Evolutionary conservation across 208 protist species (phyloP).

Genomic region (Wallacemonas collosoma): DNA sequence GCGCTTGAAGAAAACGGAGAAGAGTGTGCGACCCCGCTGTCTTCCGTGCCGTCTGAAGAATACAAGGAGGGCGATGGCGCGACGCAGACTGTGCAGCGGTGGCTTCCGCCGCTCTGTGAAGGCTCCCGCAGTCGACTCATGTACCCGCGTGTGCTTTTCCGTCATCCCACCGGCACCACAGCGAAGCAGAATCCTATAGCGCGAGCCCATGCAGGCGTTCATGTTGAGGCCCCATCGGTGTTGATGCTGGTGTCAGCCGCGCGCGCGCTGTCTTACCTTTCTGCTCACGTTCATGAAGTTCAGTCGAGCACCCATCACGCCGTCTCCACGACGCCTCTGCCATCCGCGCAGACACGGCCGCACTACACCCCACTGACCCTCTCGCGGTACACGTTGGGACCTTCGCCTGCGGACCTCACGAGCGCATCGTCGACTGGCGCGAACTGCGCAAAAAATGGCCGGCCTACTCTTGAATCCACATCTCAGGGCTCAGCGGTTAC

Average conservation of each 20-base stretch:
- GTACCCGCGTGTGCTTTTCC: conserved; percentile 65
- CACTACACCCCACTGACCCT: neutral
- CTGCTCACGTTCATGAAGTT: conserved; percentile 30
- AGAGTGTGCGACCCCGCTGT: no score
- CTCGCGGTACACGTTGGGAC: conserved; percentile 27
- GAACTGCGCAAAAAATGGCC: no score
- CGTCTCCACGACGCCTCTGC: no score
- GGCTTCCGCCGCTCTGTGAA: conserved; percentile 31
- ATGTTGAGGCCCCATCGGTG: conserved; percentile 30
- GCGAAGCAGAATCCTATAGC: conserved; percentile 65
- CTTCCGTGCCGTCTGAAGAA: no score
- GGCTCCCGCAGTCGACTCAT: conserved; percentile 65
- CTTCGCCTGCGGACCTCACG: neutral
- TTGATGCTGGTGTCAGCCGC: conserved; percentile 42
- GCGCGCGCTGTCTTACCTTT: conserved; percentile 46
- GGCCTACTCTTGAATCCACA: conserved; percentile 4
- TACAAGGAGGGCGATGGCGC: neutral
- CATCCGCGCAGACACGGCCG: no score
- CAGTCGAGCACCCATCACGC: neutral
- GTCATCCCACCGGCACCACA: conserved; percentile 44
- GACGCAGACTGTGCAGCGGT: neutral
- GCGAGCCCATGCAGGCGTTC: conserved; percentile 42
- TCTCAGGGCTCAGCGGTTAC: neutral
- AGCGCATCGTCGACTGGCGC: no score
- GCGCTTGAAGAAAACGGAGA: neutral